These are phyloP conservation scores for Dissophora globulifera DNA, from an alignment of 192 early-diverging fungal species.

Conservation along the genomic window DNA sequence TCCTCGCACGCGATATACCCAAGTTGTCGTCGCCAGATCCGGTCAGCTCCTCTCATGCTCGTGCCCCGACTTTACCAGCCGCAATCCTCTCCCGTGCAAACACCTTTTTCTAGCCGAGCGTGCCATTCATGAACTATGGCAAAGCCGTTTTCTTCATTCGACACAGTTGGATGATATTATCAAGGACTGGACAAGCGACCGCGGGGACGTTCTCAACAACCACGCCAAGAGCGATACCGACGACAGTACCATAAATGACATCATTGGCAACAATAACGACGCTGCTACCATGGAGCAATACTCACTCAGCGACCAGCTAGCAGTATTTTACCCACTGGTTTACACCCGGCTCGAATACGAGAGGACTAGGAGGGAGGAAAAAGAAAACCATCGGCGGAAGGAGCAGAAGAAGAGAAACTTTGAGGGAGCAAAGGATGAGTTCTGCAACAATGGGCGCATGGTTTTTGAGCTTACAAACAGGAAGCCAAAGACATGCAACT, in stretches of 20 bases:
- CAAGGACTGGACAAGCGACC: not conserved
- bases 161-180: conserved; percentile 1
- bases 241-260: not conserved
- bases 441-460: too few relatives aligned
- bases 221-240: conserved; percentile 1
- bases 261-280: not conserved
- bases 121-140: conserved; percentile 20
- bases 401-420: too few relatives aligned
- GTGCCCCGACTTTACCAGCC: conserved; percentile 12
- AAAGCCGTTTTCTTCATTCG: conserved; percentile 19
- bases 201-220: conserved; percentile 4
- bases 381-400: too few relatives aligned
- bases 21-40: conserved; percentile 14
- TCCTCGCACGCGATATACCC: conserved; percentile 3
- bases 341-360: conserved; percentile 11
- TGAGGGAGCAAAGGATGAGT: too few relatives aligned
- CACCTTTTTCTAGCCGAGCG: conserved; percentile 20
- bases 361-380: conserved; percentile 13
- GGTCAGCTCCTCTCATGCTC: conserved; percentile 12
- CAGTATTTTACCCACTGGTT: conserved; percentile 3
- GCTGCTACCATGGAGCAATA: conserved; percentile 4
- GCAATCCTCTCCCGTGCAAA: conserved; percentile 15
- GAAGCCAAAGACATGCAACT: too few relatives aligned
- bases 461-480: too few relatives aligned
- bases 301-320: conserved; percentile 10